Evolutionary conservation across 441 rosid species (phyloP).

Genomic region (Brassica balearica): DNA sequence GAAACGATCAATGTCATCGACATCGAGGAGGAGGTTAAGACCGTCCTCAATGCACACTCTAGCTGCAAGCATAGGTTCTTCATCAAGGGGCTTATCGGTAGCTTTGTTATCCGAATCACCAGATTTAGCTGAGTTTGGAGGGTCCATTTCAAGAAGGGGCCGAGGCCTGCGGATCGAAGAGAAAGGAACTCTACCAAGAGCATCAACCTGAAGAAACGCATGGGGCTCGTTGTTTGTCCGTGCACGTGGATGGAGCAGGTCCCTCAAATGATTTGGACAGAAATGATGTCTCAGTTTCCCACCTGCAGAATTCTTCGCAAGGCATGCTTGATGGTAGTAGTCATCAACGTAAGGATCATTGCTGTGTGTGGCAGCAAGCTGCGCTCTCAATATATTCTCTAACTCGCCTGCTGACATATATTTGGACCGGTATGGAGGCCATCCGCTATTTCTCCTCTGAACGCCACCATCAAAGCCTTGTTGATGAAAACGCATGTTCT

Average conservation of each 20-base stretch:
- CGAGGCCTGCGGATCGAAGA: conserved; percentile 96
- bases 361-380: conserved; percentile 87
- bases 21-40: conserved; percentile 83
- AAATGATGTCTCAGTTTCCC: conserved; percentile 81
- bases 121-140: conserved; percentile 60
- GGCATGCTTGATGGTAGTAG: conserved; percentile 89
- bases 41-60: conserved; percentile 92
- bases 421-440: conserved; percentile 85
- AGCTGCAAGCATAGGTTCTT: conserved; percentile 97
- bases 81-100: conserved; percentile 83
- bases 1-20: conserved; percentile 88
- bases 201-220: conserved; percentile 93
- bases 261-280: conserved; percentile 81
- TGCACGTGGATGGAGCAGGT: conserved; percentile 68
- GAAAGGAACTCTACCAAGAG: conserved; percentile 85
- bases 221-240: conserved; percentile 78
- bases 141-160: conserved; percentile 90
- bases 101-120: conserved; percentile 58
- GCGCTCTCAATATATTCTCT: conserved; percentile 82
- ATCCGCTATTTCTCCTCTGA: conserved; percentile 54
- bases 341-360: conserved; percentile 95
- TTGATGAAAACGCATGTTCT: conserved; percentile 56
- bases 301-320: conserved; percentile 74
- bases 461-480: conserved; percentile 59
- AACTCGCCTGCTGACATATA: conserved; percentile 79